phyloP scores from a whole-genome alignment of 1,139 yeast species.

The Diutina siamensis region DNA sequence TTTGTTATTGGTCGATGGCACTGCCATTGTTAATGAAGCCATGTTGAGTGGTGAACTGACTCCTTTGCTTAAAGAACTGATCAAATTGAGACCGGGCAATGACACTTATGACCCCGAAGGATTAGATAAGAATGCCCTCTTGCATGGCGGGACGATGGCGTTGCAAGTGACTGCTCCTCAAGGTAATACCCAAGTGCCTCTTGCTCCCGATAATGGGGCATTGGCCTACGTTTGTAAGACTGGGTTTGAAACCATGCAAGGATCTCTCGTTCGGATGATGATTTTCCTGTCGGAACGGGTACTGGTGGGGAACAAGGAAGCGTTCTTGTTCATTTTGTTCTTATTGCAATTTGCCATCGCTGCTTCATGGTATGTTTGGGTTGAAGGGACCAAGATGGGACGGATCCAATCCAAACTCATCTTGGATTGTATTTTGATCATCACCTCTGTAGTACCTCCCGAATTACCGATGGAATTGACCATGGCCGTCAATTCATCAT shows the following conservation, averaged over 20 bases:
- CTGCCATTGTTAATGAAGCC: conserved; percentile 93
- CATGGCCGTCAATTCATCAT: conserved; percentile 90
- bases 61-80: conserved; percentile 86
- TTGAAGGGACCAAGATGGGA: conserved; percentile 92
- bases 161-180: conserved; percentile 57
- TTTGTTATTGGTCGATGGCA: conserved; percentile 69
- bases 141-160: conserved; percentile 96
- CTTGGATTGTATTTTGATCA: conserved; percentile 87
- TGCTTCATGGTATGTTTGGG: conserved; percentile 98
- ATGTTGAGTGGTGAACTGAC: conserved; percentile 98
- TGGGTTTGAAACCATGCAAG: conserved; percentile 97
- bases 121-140: conserved; percentile 74
- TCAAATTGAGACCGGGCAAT: conserved; percentile 65
- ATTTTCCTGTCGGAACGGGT: conserved; percentile 94
- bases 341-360: conserved; percentile 84
- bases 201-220: conserved; percentile 88
- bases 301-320: conserved; percentile 92
- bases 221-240: conserved; percentile 84
- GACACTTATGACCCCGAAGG: conserved; percentile 69
- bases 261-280: conserved; percentile 96
- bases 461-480: conserved; percentile 98
- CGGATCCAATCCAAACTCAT: conserved; percentile 89
- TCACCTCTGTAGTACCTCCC: conserved; percentile 98
- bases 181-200: conserved; percentile 31
- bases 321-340: conserved; percentile 83